Evolutionary conservation across 1,284 basidiomycete species (phyloP).

Genomic region (Fomitopsis pinicola): DNA sequence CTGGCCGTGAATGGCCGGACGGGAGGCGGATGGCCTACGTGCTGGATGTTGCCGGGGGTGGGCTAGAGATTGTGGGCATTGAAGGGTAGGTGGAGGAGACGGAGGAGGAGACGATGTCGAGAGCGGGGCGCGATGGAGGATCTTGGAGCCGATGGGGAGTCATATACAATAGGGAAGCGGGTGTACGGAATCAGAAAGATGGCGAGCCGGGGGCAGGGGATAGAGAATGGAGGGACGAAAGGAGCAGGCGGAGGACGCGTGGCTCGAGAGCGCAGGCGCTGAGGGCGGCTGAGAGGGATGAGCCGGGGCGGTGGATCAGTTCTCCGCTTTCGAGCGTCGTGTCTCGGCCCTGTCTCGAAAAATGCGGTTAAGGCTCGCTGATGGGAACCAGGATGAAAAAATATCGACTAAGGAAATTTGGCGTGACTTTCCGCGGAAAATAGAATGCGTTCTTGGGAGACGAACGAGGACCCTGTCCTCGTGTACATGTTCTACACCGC

Average conservation of each 20-base stretch:
- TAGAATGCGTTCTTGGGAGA: slow-evolving; percentile 7
- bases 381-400: slow-evolving; percentile 12
- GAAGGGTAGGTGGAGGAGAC: slow-evolving; percentile 57
- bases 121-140: slow-evolving; percentile 6
- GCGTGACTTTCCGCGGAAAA: slow-evolving; percentile 10
- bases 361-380: slow-evolving; percentile 19
- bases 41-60: slow-evolving; percentile 54
- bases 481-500: no score
- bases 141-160: slow-evolving; percentile 4
- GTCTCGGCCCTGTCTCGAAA: slow-evolving; percentile 18
- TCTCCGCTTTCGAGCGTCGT: slow-evolving; percentile 16
- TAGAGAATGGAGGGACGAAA: slow-evolving; percentile 2
- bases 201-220: slow-evolving; percentile 2
- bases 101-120: slow-evolving; percentile 24
- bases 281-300: slow-evolving; percentile 2
- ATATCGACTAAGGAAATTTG: slow-evolving; percentile 8
- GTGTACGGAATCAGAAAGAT: not conserved
- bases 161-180: slow-evolving; percentile 1
- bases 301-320: slow-evolving; percentile 14
- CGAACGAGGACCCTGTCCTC: slow-evolving; percentile 42
- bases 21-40: slow-evolving; percentile 74
- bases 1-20: slow-evolving; percentile 70
- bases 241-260: slow-evolving; percentile 11
- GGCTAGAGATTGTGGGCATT: slow-evolving; percentile 72
- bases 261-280: slow-evolving; percentile 6